Percentiles rank a stretch among this genome's conserved stretches.
These are phyloP conservation scores for Xylariales sp. DNA, from an alignment of 2,329 filamentous ascomycete genomes.

Conservation along the genomic window DNA sequence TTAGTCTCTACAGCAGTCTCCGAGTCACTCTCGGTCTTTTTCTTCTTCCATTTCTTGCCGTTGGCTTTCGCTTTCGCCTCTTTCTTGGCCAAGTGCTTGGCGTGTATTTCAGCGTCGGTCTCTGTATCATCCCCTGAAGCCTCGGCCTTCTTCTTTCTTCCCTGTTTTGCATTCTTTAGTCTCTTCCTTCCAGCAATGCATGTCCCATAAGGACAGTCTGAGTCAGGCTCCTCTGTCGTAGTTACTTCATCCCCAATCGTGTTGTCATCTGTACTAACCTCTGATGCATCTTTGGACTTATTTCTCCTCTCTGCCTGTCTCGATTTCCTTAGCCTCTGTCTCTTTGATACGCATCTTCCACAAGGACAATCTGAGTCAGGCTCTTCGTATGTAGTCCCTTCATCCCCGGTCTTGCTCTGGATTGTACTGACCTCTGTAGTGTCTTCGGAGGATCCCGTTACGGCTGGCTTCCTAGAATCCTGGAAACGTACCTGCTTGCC, in stretches of 20 bases:
- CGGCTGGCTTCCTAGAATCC: too few relatives aligned
- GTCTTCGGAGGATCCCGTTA: constrained; percentile 28
- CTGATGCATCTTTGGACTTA: constrained; percentile 11
- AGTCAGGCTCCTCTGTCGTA: constrained; percentile 28
- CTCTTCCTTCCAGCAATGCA: constrained; percentile 24
- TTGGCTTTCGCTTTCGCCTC: constrained; percentile 8
- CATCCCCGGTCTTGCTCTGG: constrained; percentile 10
- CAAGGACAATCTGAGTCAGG: constrained; percentile 9
- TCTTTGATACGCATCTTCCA: neutral
- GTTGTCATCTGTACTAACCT: constrained; percentile 14
- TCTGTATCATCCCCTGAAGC: neutral
- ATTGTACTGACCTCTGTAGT: constrained; percentile 9
- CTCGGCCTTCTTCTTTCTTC: neutral
- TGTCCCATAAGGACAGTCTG: constrained; percentile 29
- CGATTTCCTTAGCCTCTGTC: constrained; percentile 21
- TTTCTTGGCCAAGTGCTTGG: constrained; percentile 16
- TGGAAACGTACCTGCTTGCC: constrained; percentile 16
- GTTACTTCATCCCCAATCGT: constrained; percentile 14
- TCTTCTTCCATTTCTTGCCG: constrained; percentile 6
- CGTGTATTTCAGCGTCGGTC: constrained; percentile 7
- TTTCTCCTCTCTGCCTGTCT: constrained; percentile 31
- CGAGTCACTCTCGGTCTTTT: constrained; percentile 10
- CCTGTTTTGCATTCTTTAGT: constrained; percentile 16
- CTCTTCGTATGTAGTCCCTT: constrained; percentile 11
- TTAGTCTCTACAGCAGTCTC: constrained; percentile 1